phyloP scores from a whole-genome alignment of 2,329 filamentous ascomycete genomes.

The Periconia digitata region DNA sequence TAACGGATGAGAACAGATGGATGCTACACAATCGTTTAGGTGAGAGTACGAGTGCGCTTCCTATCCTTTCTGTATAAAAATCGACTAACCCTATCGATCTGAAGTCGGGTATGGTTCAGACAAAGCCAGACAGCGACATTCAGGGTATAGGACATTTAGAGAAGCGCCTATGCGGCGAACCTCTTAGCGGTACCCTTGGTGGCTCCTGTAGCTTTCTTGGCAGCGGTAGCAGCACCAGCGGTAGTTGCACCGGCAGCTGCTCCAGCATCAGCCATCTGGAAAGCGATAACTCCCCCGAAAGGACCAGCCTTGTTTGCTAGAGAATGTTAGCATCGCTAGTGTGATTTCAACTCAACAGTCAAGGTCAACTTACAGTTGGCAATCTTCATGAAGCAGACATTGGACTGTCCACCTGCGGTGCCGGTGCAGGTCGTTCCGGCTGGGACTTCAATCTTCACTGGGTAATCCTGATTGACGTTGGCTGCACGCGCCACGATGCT shows the following conservation, averaged over 20 bases:
- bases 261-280: constrained; percentile 16
- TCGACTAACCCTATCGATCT: too few relatives aligned
- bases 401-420: constrained; percentile 56
- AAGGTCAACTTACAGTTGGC: constrained; percentile 10
- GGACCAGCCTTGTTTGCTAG: constrained; percentile 19
- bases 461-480: constrained; percentile 18
- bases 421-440: constrained; percentile 58
- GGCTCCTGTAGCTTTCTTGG: not conserved
- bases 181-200: constrained; percentile 1
- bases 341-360: not conserved
- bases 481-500: constrained; percentile 13
- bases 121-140: too few relatives aligned
- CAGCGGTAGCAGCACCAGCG: constrained; percentile 2
- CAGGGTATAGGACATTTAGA: too few relatives aligned
- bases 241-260: constrained; percentile 7
- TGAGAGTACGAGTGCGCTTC: too few relatives aligned
- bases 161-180: not conserved
- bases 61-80: too few relatives aligned
- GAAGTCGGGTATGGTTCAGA: too few relatives aligned
- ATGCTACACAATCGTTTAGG: too few relatives aligned
- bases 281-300: constrained; percentile 23
- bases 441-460: constrained; percentile 47
- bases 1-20: too few relatives aligned
- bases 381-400: constrained; percentile 50
- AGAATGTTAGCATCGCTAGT: not conserved